Evolutionary conservation across 805 yeast species (phyloP), one percentile per base, ranked within the genome.

Genomic region (Diddensiella transvaalensis): DNA sequence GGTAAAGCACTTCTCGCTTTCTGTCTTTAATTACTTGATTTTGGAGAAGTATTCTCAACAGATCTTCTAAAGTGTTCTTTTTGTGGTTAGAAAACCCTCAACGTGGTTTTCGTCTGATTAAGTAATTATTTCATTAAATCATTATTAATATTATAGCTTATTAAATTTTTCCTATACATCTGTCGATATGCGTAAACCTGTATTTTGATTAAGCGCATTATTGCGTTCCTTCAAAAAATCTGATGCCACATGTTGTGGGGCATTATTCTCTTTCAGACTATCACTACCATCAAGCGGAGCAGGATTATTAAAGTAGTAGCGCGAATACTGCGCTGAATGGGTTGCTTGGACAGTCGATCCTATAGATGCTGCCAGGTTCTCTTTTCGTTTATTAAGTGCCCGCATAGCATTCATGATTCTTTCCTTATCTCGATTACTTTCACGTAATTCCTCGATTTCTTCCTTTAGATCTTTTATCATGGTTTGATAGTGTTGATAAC

Each of bases 341-440:
- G 42, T 18, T 8, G 42, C 42, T 15, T 17, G 26, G 6, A 23
- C 32, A 5, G 23, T 40, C 4, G 44, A 23, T 5, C 43, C 32
- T 17, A 54, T 37, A 5, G 48, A 41, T 8, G 49, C 46, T 26
- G 56, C 42, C 40, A 58, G 46, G 37, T 50, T 55, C 40, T 70
- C 79, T 29, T 90, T 74, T 29, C 84, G 73, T 57, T 81, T 75
- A 30, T 79, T 74, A 2, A 87, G 78, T 40, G 84, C 79, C 30
- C 83, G 79, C 48, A 88, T 68, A 1, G 91, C 88, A 51, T 77
- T 79, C 49, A 89, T 85, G 54, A 89, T 82, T 40, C 82, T 80
- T 56, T 88, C 95, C 63, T 88, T 89, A 53, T 85, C 86, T 40
- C 76, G 74, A 33, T 86, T 59, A 39, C 77, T 72, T 43, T 79